Evolutionary conservation across 2,329 filamentous ascomycete genomes (phyloP), one percentile per base, ranked within the genome.

Genomic region (Cladorrhinum sp.): DNA sequence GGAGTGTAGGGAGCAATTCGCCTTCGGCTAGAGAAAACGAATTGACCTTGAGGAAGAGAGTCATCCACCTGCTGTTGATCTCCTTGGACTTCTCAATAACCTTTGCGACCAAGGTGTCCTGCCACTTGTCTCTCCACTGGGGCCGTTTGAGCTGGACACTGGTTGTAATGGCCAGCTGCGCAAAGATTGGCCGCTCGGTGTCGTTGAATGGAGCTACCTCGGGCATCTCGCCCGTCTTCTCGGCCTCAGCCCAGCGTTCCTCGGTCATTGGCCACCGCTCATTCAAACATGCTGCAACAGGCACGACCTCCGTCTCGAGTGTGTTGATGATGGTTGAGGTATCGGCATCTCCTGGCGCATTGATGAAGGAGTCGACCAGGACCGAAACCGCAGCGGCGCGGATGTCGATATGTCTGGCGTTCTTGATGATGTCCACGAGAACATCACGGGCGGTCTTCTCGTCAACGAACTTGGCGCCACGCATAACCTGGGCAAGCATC

Each of bases 401-500:
- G 1, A 74, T 68, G 32, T 76, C 74, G 13, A 71, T 67, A 22
- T 76, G 73, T 2, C 65, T 59, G 3, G 73, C 67, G 45, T 69
- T 68, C 0, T 62, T 57, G 5, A 76, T 66, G 1, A 77, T 65
- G 0, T 58, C 41, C 4, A 65, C 53, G 1, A 76, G 70, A 1
- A 73, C 69, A 4, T 72, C 65, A 20, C 67, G 70, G 0, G 73
- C 63, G 1, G 64, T 65, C 12, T 50, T 41, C 16, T 64, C 55
- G 23, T 68, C 64, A 6, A 75, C 59, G 12, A 71, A 71, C 1
- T 64, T 57, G 2, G 66, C 70, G 2, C 66, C 62, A 12, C 71
- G 64, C 1, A 76, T 62, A 1, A 75, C 53, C 38, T 73, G 72
- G 0, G 72, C 70, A 13, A 76, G 65, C 69, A 76, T 73, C 54